phyloP scores from a whole-genome alignment of 176 grass and related monocot species.

The Dendrocalamus sinicus region DNA sequence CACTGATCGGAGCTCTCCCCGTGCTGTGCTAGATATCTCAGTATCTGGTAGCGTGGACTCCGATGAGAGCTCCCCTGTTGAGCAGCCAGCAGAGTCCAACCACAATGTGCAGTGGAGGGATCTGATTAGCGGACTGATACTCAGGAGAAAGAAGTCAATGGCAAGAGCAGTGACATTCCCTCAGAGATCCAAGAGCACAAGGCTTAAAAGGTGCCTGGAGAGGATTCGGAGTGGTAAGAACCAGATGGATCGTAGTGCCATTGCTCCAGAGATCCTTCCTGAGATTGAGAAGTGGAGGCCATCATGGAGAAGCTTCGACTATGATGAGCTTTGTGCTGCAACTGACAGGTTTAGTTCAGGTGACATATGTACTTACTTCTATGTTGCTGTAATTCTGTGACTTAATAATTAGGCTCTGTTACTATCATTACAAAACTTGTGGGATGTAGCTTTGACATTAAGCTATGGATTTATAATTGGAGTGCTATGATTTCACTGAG shows the following conservation, averaged over 20 bases:
- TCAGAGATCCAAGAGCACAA: conserved; percentile 50
- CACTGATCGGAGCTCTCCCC: conserved; percentile 55
- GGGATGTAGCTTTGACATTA: conserved; percentile 42
- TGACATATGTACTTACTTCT: conserved; percentile 42
- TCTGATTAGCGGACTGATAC: conserved; percentile 72
- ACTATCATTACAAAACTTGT: conserved; percentile 45
- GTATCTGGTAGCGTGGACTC: conserved; percentile 53
- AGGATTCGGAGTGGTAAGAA: conserved; percentile 62
- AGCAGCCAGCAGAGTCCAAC: conserved; percentile 54
- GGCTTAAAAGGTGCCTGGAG: conserved; percentile 65
- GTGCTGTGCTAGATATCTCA: conserved; percentile 61
- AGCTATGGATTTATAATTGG: conserved; percentile 37
- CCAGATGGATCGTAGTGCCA: conserved; percentile 51
- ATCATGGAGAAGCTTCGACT: conserved; percentile 94
- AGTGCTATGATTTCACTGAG: conserved; percentile 21
- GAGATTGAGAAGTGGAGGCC: conserved; percentile 78
- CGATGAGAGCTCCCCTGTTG: conserved; percentile 53
- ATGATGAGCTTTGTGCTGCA: conserved; percentile 72
- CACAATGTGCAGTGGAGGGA: conserved; percentile 70
- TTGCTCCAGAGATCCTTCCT: conserved; percentile 61
- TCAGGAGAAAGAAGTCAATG: conserved; percentile 78
- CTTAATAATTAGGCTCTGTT: conserved; percentile 40
- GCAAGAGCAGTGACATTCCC: conserved; percentile 70
- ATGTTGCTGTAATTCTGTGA: conserved; percentile 25
- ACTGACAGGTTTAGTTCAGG: conserved; percentile 89